Percentiles rank a stretch among this genome's conserved stretches.
These are phyloP conservation scores for Domatiomyces catenatus DNA, from an alignment of 2,329 filamentous ascomycete species.

Conservation along the genomic window DNA sequence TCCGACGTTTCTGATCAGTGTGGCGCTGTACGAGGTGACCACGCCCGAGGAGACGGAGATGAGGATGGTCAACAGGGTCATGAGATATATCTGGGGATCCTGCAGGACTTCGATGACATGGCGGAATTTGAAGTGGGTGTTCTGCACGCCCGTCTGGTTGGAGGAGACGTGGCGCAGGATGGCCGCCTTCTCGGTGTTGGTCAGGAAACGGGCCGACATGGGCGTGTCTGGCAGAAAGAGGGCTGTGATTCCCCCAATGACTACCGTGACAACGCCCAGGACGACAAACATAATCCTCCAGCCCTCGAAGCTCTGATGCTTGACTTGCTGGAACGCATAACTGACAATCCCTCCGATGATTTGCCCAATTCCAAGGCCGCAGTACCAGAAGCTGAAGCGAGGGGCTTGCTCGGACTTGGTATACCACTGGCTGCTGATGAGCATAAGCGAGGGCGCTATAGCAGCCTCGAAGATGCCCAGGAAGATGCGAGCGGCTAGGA, in stretches of 20 bases:
- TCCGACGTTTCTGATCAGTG: slow-evolving; percentile 26
- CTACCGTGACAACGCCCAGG: slow-evolving; percentile 32
- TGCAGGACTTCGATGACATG: slow-evolving; percentile 32
- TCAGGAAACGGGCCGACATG: slow-evolving; percentile 25
- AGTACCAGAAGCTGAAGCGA: slow-evolving; percentile 47
- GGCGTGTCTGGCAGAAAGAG: slow-evolving; percentile 37
- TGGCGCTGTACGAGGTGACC: slow-evolving; percentile 24
- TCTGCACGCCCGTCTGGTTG: slow-evolving; percentile 33
- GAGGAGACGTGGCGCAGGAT: slow-evolving; percentile 11
- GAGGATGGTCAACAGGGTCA: slow-evolving; percentile 20
- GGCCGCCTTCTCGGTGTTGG: slow-evolving; percentile 10
- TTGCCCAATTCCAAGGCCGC: slow-evolving; percentile 44
- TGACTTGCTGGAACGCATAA: slow-evolving; percentile 41
- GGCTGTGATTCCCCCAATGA: slow-evolving; percentile 28
- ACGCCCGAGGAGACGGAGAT: slow-evolving; percentile 26
- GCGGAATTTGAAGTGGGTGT: slow-evolving; percentile 33
- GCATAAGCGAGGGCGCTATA: slow-evolving; percentile 44
- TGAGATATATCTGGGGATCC: slow-evolving; percentile 31
- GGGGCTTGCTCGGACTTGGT: slow-evolving; percentile 42
- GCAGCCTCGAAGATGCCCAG: slow-evolving; percentile 47
- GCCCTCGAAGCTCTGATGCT: slow-evolving; percentile 22
- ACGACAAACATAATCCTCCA: slow-evolving; percentile 39
- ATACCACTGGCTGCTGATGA: slow-evolving; percentile 47
- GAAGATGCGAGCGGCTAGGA: slow-evolving; percentile 42
- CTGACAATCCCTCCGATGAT: slow-evolving; percentile 33